Evolutionary conservation across 257 asterid species (phyloP).

Genomic region (Penstemon eatonii): DNA sequence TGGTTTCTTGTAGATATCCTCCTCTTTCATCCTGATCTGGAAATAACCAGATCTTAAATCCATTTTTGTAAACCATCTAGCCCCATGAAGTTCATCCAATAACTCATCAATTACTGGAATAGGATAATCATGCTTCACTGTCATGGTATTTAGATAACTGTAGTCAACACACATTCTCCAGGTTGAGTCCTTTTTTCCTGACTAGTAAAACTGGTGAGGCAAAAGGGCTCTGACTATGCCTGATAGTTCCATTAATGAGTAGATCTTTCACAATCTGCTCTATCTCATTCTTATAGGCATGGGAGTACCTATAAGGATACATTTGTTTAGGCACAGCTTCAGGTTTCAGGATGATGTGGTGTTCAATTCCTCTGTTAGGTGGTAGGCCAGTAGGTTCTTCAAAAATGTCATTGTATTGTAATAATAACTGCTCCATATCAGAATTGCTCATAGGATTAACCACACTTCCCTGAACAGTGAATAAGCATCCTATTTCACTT

Average conservation of each 20-base stretch:
- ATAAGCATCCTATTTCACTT: too few relatives aligned
- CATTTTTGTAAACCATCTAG: not conserved
- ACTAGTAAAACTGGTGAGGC: slow-evolving; percentile 8
- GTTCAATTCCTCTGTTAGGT: not conserved
- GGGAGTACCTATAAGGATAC: not conserved
- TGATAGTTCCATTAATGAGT: not conserved
- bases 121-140: slow-evolving; percentile 11
- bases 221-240: not conserved
- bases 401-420: not conserved
- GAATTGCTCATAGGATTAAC: too few relatives aligned
- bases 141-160: not conserved
- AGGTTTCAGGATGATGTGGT: not conserved
- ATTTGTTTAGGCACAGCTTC: not conserved
- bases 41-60: slow-evolving; percentile 14
- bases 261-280: not conserved
- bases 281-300: not conserved
- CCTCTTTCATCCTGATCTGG: not conserved
- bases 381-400: not conserved
- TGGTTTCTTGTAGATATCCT: too few relatives aligned
- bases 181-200: not conserved
- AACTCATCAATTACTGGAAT: slow-evolving; percentile 23
- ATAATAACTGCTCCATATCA: too few relatives aligned
- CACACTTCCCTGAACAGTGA: too few relatives aligned
- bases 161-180: not conserved
- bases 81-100: not conserved